A percentile compares a stretch with the other conserved stretches of the same genome.
phyloP scores from a whole-genome alignment of 1,284 basidiomycete genomes.

The Tylopilus sp. region DNA sequence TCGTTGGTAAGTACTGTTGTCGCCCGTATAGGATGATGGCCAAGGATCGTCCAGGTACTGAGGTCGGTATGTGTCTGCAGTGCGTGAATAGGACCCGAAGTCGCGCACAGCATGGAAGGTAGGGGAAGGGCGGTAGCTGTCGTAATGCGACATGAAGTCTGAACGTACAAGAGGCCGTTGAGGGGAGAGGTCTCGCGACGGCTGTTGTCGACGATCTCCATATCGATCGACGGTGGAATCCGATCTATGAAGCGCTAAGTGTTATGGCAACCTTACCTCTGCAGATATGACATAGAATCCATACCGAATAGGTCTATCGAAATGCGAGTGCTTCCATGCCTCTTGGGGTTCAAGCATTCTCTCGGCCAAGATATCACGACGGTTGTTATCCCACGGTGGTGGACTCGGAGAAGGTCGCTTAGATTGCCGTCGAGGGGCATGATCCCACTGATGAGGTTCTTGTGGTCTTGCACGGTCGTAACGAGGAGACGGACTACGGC shows the following conservation, averaged over 20 bases:
- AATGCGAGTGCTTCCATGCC: constrained; percentile 59
- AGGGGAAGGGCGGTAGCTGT: constrained; percentile 44
- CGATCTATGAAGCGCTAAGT: constrained; percentile 18
- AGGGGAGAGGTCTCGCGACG: constrained; percentile 34
- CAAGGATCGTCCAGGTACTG: constrained; percentile 30
- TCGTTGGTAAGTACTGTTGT: constrained; percentile 18
- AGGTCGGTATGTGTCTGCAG: constrained; percentile 41
- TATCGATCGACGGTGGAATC: constrained; percentile 28
- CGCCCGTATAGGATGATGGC: constrained; percentile 19
- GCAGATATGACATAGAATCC: constrained; percentile 19
- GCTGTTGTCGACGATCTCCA: constrained; percentile 33
- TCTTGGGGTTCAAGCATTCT: constrained; percentile 68
- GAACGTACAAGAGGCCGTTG: constrained; percentile 31
- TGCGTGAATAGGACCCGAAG: constrained; percentile 31
- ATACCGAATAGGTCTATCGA: constrained; percentile 31
- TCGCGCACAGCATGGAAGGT: constrained; percentile 29
- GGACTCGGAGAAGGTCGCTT: constrained; percentile 34
- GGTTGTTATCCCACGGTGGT: constrained; percentile 32
- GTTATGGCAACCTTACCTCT: constrained; percentile 26
- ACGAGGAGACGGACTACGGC: constrained; percentile 48
- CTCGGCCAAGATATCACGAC: constrained; percentile 44
- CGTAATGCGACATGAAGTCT: constrained; percentile 29
- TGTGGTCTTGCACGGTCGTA: constrained; percentile 37
- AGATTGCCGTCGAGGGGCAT: constrained; percentile 29
- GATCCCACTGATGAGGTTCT: constrained; percentile 34